A percentile compares a stretch with the other conserved stretches of the same genome.
phyloP scores from a whole-genome alignment of 495 filamentous ascomycete genomes.

The Annulohypoxylon stygium region DNA sequence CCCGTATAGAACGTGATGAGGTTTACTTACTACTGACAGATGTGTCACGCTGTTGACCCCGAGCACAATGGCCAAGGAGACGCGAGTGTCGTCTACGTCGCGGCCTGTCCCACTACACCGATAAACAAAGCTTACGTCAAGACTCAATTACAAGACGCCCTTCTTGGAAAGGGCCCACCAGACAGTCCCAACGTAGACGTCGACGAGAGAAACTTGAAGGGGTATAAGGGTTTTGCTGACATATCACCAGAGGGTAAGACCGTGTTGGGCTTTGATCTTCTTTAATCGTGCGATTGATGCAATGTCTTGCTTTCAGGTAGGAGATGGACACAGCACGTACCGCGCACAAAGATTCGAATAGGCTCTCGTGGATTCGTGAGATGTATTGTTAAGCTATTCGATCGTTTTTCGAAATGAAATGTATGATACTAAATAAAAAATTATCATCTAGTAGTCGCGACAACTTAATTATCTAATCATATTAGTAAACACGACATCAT shows the following conservation, averaged over 20 bases:
- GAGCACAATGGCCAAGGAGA: conserved; percentile 6
- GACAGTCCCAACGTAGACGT: background rate
- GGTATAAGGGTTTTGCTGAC: conserved; percentile 1
- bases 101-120: background rate
- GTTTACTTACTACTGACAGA: background rate
- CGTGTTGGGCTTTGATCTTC: conserved; percentile 3
- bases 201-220: conserved; percentile 2
- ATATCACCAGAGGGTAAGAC: conserved; percentile 7
- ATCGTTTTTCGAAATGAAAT: too few species aligned
- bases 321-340: too few species aligned
- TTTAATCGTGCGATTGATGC: background rate
- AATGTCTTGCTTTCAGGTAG: background rate
- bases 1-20: background rate
- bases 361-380: too few species aligned
- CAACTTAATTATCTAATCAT: too few species aligned
- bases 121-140: conserved; percentile 14
- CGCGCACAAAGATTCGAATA: too few species aligned
- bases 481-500: too few species aligned
- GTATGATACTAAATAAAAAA: too few species aligned
- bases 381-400: too few species aligned
- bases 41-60: conserved; percentile 9
- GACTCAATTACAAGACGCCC: background rate
- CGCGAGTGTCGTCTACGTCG: conserved; percentile 3
- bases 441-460: too few species aligned
- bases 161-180: conserved; percentile 7